Evolutionary conservation across 306 rosid species (phyloP).

Genomic region (Castanospermum australe): DNA sequence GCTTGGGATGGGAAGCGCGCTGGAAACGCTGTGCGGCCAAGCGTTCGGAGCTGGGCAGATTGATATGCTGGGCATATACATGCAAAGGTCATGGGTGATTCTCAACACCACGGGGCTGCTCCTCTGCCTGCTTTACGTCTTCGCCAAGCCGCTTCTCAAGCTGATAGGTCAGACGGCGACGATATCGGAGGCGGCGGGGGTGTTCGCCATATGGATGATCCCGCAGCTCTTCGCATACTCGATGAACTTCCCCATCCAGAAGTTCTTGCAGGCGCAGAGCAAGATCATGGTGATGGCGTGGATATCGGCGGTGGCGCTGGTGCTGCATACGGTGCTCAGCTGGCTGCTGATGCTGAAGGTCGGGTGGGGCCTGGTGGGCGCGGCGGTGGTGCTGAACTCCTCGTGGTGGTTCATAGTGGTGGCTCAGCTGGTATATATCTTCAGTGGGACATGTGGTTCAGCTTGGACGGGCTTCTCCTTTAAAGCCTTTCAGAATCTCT

Average conservation of each 20-base stretch:
- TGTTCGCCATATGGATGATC: slow-evolving; percentile 74
- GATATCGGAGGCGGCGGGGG: slow-evolving; percentile 75
- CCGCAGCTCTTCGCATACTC: slow-evolving; percentile 93
- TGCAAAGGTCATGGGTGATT: slow-evolving; percentile 93
- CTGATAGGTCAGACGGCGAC: slow-evolving; percentile 65
- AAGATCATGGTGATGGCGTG: slow-evolving; percentile 84
- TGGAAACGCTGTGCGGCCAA: slow-evolving; percentile 92
- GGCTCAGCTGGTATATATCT: slow-evolving; percentile 59
- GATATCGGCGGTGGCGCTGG: slow-evolving; percentile 59
- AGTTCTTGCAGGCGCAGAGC: slow-evolving; percentile 90
- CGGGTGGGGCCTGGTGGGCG: slow-evolving; percentile 76
- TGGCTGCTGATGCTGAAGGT: slow-evolving; percentile 71
- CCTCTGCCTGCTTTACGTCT: slow-evolving; percentile 50
- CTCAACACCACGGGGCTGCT: slow-evolving; percentile 45
- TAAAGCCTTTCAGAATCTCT: slow-evolving; percentile 67
- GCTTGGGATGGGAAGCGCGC: slow-evolving; percentile 96
- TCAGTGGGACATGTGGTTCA: slow-evolving; percentile 58
- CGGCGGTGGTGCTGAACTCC: slow-evolving; percentile 60
- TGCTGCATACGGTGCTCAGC: slow-evolving; percentile 60
- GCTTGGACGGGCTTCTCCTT: slow-evolving; percentile 84
- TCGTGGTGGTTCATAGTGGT: slow-evolving; percentile 81
- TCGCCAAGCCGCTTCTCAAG: slow-evolving; percentile 48
- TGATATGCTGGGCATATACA: slow-evolving; percentile 78
- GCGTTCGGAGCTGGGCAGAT: slow-evolving; percentile 79
- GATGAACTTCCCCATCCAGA: slow-evolving; percentile 64